Evolutionary conservation across 148 eudicot species (phyloP).

Genomic region (Selenicereus undatus): DNA sequence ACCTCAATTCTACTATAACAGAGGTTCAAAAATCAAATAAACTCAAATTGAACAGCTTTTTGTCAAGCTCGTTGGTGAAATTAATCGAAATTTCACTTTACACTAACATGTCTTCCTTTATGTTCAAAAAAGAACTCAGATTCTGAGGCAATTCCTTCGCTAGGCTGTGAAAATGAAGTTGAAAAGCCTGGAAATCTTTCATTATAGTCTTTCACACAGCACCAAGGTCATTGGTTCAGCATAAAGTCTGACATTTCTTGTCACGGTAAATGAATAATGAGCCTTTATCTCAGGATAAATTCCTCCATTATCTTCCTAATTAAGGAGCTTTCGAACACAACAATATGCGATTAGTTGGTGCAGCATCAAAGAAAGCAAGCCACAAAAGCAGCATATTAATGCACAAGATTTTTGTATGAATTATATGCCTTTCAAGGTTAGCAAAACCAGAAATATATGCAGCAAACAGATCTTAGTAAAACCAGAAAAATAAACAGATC

Average conservation of each 20-base stretch:
- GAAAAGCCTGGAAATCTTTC: constrained; percentile 7
- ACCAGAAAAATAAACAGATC: no score
- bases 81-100: no score
- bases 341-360: neutral
- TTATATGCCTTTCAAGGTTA: no score
- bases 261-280: neutral
- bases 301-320: constrained; percentile 7
- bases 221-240: neutral
- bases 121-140: neutral
- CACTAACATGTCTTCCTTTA: neutral
- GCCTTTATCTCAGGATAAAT: neutral
- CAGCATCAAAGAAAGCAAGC: constrained; percentile 15
- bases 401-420: neutral
- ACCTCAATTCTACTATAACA: no score
- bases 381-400: neutral
- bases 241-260: constrained; percentile 8
- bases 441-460: no score
- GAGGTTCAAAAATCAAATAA: no score
- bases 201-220: neutral
- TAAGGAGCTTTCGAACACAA: neutral
- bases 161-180: neutral
- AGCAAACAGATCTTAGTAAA: no score
- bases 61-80: no score
- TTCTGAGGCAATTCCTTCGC: neutral
- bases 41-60: no score